Evolutionary conservation across 805 yeast species (phyloP).

Genomic region (Candida awuae): DNA sequence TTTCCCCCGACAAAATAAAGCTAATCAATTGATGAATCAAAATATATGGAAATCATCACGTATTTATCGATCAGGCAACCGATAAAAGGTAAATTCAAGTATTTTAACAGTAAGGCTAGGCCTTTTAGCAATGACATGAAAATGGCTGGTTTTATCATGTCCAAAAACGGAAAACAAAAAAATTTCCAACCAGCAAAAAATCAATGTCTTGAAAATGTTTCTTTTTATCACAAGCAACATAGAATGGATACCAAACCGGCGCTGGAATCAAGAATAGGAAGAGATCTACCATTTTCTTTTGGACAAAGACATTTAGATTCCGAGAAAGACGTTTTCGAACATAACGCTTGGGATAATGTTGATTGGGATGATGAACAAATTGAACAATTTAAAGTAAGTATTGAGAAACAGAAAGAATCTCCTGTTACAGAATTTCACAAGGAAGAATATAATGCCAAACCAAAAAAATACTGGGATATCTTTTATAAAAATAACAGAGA

Average conservation of each 20-base stretch:
- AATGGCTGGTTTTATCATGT: not conserved
- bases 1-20: not conserved
- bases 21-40: too few relatives aligned
- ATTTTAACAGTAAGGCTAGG: too few relatives aligned
- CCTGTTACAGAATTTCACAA: slow-evolving; percentile 91
- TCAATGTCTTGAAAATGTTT: too few relatives aligned
- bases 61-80: not conserved
- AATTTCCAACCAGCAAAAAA: not conserved
- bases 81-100: too few relatives aligned
- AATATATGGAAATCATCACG: too few relatives aligned
- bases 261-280: slow-evolving; percentile 57
- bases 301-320: slow-evolving; percentile 75
- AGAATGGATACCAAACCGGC: slow-evolving; percentile 31
- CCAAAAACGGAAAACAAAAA: not conserved
- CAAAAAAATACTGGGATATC: slow-evolving; percentile 92
- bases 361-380: slow-evolving; percentile 94
- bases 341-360: slow-evolving; percentile 96
- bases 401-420: slow-evolving; percentile 59
- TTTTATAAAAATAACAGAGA: slow-evolving; percentile 86
- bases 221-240: too few relatives aligned
- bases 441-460: slow-evolving; percentile 67
- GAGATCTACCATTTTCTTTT: slow-evolving; percentile 85
- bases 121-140: too few relatives aligned
- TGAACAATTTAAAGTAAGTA: slow-evolving; percentile 42
- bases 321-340: slow-evolving; percentile 78